Evolutionary conservation across 768 basidiomycete species (phyloP), one percentile per base, ranked within the genome.

Genomic region (Termitomyces eurrhizus): DNA sequence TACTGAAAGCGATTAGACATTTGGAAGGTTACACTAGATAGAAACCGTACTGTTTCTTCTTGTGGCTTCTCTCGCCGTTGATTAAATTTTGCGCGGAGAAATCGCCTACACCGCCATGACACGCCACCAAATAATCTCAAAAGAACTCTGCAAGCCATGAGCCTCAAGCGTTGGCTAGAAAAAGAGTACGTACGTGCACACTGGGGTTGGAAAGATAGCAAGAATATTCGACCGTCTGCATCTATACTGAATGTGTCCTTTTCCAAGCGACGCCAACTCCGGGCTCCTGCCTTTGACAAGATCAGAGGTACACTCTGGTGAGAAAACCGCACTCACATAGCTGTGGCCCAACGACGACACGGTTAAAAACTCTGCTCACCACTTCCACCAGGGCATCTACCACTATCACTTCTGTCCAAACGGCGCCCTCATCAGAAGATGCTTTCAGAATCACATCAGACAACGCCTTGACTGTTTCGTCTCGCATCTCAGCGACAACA

Each of bases 331-430:
- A 55, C 59, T 48, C 21, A 61, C 64, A 65, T 48, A 53, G 24
- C 36, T 60, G 56, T 8, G 55, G 37, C 0, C 64, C 64, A 24
- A 65, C 39, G 7, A 62, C 36, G 3, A 35, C 56, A 21, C 62
- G 64, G 44, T 62, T 65, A 50, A 58, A 62, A 4, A 60, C 57
- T 44, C 59, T 56, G 39, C 61, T 65, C 49, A 61, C 52, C 2
- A 65, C 54, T 29, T 65, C 64, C 48, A 49, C 35, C 62, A 62
- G 36, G 4, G 37, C 42, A 42, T 65, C 56, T 16, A 18, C 61
- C 42, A 52, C 49, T 21, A 11, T 33, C 1, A 60, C 61, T n/a
- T 46, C 9, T 14, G 5, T 33, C 61, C 64, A 62, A 12, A n/a
- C 53, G 39, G 42, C 21, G 7, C 4, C 21, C 12, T 29, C 50